Base-by-base conservation (phyloP, 2,329 filamentous ascomycete genomes). In the Fulvia fulva region DNA sequence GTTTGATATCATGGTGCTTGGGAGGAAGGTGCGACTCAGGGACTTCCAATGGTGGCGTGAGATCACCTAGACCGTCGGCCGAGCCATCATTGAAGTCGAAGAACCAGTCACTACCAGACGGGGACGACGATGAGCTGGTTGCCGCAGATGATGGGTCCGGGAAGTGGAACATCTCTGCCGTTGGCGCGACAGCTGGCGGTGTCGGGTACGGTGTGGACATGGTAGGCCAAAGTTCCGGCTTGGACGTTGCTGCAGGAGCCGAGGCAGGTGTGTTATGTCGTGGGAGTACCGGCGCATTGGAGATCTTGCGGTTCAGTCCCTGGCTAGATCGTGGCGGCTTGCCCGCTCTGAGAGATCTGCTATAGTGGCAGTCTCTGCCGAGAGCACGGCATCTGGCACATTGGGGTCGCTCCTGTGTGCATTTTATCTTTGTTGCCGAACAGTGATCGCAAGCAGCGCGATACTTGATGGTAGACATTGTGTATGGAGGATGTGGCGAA, bases 401-500 rank as follows among this genome's bases (percentile, higher is more conserved):
- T 25, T 53, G 37, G n/a, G 62, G 62, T 21, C 62, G 55, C 54
- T 64, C 62, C 56, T 64, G 62, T n/a, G 62, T 62, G 47, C 62
- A 64, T 30, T 64, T 64, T 34, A 62, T 64, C 60, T 64, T 64
- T 14, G 62, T 64, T 19, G 60, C 56, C 12, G 62, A 64, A 60
- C 62, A 64, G 25, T 62, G 57, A 37, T 64, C 62, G 58, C 62
- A 64, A 19, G 62, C 62, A 44, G 62, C 62, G 45, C 62, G 60
- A 44, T 62, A 64, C 47, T 64, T 64, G 58, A 64, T 62, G 21
- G 52, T 51, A 23, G 58, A 45, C 58, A 60, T 60, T 22, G 22
- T 59, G 45, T 25, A 30, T 45, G 9, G 9, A 21, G 21, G 41
- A 8, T 30, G 26, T 37, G 28, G 22, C 28, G 21, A 43, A 37